Evolutionary conservation across 805 yeast species (phyloP).

Genomic region (Zygosaccharomyces kombuchaensis): DNA sequence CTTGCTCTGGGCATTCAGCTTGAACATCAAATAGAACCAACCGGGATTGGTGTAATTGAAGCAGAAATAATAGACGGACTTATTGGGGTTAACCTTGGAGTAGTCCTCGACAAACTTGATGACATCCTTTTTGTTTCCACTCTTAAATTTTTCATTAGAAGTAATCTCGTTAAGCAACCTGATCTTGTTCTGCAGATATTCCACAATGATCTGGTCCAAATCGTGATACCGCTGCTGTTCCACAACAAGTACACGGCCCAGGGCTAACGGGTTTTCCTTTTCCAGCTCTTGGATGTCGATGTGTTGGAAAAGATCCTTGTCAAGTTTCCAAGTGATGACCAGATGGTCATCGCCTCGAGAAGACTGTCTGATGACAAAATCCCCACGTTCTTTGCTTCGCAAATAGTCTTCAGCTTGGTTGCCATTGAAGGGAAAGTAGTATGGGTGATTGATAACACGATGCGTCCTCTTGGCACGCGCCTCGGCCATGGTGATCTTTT

Average conservation of each 20-base stretch:
- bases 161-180: constrained; percentile 79
- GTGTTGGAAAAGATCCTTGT: constrained; percentile 86
- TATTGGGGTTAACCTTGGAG: constrained; percentile 84
- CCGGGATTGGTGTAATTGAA: constrained; percentile 90
- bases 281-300: constrained; percentile 76
- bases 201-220: constrained; percentile 87
- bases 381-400: constrained; percentile 87
- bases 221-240: constrained; percentile 73
- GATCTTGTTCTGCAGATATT: constrained; percentile 80
- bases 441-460: constrained; percentile 86
- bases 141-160: constrained; percentile 80
- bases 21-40: constrained; percentile 84
- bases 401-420: constrained; percentile 89
- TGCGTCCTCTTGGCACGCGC: constrained; percentile 60
- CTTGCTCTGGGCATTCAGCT: constrained; percentile 64
- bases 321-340: constrained; percentile 95
- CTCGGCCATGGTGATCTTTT: constrained; percentile 48
- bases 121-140: constrained; percentile 73
- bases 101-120: constrained; percentile 83
- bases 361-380: constrained; percentile 90
- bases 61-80: constrained; percentile 87
- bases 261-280: constrained; percentile 55
- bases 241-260: constrained; percentile 58
- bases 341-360: constrained; percentile 83
- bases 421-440: constrained; percentile 76